phyloP scores from a whole-genome alignment of 192 early-diverging fungal species.

The Backusella circina region DNA sequence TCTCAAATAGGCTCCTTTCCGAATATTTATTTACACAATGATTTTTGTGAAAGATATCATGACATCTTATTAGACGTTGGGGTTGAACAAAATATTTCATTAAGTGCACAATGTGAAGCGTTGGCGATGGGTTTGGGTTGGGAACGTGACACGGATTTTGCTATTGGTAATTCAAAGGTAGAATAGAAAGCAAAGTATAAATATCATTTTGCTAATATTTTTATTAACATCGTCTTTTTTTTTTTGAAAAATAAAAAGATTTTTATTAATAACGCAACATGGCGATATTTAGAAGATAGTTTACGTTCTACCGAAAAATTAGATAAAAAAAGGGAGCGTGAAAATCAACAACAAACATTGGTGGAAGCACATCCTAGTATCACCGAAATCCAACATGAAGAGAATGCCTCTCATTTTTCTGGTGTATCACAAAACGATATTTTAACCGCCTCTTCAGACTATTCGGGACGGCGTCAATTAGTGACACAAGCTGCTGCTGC shows the following conservation, averaged over 20 bases:
- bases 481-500: conserved; percentile 12
- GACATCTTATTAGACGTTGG: conserved; percentile 42
- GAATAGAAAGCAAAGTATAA: not conserved
- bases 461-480: not conserved
- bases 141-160: conserved; percentile 46
- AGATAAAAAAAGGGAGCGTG: conserved; percentile 35
- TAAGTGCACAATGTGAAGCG: conserved; percentile 39
- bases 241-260: conserved; percentile 34
- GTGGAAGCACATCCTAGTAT: not conserved
- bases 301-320: conserved; percentile 67
- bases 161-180: conserved; percentile 54
- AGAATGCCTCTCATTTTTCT: conserved; percentile 20
- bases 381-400: not conserved
- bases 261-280: conserved; percentile 74
- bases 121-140: conserved; percentile 53
- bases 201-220: not conserved
- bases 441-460: not conserved
- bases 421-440: conserved; percentile 15
- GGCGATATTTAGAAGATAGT: conserved; percentile 81
- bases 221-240: not conserved
- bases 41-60: conserved; percentile 77
- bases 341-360: conserved; percentile 35
- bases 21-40: conserved; percentile 66
- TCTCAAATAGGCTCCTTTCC: conserved; percentile 70
- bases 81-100: conserved; percentile 28